These are phyloP conservation scores for Salvia sclarea DNA, from an alignment of 305 asterid genomes.

Conservation along the genomic window DNA sequence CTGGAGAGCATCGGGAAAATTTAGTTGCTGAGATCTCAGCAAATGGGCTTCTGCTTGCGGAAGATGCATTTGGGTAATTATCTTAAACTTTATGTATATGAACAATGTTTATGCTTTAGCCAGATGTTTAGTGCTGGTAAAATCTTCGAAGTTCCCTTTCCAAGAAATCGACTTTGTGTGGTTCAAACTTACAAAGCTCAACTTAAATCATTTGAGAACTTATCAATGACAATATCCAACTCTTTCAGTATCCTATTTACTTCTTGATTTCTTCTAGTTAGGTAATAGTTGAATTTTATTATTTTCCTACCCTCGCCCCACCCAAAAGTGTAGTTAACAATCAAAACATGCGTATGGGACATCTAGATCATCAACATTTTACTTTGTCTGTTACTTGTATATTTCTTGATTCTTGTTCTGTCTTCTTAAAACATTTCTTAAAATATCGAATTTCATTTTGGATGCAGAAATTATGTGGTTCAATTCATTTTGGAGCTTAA, in stretches of 20 bases:
- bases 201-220: neutral
- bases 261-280: neutral
- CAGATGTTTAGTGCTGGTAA: neutral
- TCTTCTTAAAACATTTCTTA: slow-evolving; percentile 7
- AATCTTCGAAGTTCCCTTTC: slow-evolving; percentile 6
- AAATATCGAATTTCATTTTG: slow-evolving; percentile 6
- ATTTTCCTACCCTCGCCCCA: neutral
- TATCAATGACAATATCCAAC: neutral
- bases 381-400: neutral
- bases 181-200: neutral
- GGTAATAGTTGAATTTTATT: slow-evolving; percentile 1
- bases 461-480: slow-evolving; percentile 82
- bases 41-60: slow-evolving; percentile 78
- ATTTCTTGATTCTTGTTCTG: neutral
- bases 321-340: neutral
- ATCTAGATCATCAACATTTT: neutral
- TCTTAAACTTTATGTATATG: neutral
- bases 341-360: neutral
- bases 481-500: slow-evolving; percentile 81
- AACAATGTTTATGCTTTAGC: neutral
- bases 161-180: neutral
- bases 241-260: neutral
- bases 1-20: slow-evolving; percentile 66
- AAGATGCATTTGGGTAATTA: slow-evolving; percentile 93
- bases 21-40: slow-evolving; percentile 68